Percentiles rank a stretch among this genome's conserved stretches.
These are phyloP conservation scores for Arthrocladium fulminans DNA, from an alignment of 2,329 filamentous ascomycete genomes.

Conservation along the genomic window DNA sequence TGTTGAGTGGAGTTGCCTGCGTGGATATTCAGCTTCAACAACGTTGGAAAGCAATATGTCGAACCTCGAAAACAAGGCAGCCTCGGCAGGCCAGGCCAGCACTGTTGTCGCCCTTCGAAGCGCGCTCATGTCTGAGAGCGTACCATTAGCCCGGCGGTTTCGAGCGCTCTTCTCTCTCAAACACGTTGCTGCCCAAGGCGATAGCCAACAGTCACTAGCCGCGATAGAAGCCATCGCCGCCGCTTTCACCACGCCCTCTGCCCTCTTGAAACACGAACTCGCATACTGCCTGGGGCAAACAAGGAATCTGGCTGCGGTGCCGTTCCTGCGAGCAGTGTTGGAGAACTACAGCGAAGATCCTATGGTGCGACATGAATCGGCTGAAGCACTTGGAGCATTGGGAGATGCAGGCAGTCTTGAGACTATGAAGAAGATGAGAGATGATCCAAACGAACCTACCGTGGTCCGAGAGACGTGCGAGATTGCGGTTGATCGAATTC, in stretches of 20 bases:
- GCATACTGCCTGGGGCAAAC: conserved; percentile 96
- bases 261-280: conserved; percentile 88
- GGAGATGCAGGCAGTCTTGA: conserved; percentile 65
- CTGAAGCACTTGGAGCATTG: conserved; percentile 84
- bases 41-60: not conserved
- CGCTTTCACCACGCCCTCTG: conserved; percentile 74
- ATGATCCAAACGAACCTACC: conserved; percentile 65
- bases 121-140: conserved; percentile 69
- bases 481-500: conserved; percentile 85
- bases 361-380: conserved; percentile 95
- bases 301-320: conserved; percentile 63
- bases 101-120: conserved; percentile 48
- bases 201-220: conserved; percentile 50
- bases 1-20: no score
- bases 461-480: conserved; percentile 94
- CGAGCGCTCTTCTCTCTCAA: conserved; percentile 97
- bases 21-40: no score
- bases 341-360: conserved; percentile 73
- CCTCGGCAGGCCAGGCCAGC: conserved; percentile 27
- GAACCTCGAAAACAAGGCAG: not conserved
- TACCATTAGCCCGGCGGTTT: conserved; percentile 80
- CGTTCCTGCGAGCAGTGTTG: conserved; percentile 64
- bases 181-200: conserved; percentile 65
- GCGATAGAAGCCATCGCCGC: conserved; percentile 77
- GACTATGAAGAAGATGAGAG: conserved; percentile 62